Conservation (phyloP, 768 basidiomycete species). For the Lactarius pseudohatsudake region DNA sequence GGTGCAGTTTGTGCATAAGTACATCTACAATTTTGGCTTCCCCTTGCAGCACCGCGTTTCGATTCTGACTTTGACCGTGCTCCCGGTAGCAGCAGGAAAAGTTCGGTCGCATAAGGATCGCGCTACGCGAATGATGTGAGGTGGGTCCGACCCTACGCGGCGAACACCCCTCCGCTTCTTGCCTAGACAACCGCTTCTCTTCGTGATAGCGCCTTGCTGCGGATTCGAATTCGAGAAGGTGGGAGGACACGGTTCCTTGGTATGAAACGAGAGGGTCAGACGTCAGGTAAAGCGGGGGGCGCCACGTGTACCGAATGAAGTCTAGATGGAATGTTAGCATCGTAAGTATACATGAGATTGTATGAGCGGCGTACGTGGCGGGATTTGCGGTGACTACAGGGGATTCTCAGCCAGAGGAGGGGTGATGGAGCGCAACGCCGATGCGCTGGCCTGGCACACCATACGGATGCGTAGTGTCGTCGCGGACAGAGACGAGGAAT, state of each 20-base stretch:
- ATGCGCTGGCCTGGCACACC: constrained; percentile 17
- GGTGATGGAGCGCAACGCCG: background rate
- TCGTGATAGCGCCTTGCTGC: background rate
- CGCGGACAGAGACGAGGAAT: constrained; percentile 6
- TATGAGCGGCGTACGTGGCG: background rate
- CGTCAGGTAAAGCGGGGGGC: background rate
- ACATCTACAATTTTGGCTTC: background rate
- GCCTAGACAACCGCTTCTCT: background rate
- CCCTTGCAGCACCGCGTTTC: too few species aligned
- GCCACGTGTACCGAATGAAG: background rate
- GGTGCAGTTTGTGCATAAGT: background rate
- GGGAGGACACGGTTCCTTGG: background rate
- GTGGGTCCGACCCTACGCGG: background rate
- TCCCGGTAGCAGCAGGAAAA: too few species aligned
- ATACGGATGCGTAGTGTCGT: constrained; percentile 13
- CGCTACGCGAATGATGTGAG: background rate
- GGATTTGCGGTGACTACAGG: too few species aligned
- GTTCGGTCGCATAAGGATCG: background rate
- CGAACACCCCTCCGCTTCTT: background rate
- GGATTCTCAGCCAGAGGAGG: background rate
- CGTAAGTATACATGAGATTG: background rate
- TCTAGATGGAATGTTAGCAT: background rate
- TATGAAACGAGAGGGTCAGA: background rate
- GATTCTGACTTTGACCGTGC: too few species aligned
- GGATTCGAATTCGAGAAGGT: background rate